These are phyloP conservation scores for Hansfordia pulvinata DNA, from an alignment of 2,329 filamentous ascomycete species.

Conservation along the genomic window DNA sequence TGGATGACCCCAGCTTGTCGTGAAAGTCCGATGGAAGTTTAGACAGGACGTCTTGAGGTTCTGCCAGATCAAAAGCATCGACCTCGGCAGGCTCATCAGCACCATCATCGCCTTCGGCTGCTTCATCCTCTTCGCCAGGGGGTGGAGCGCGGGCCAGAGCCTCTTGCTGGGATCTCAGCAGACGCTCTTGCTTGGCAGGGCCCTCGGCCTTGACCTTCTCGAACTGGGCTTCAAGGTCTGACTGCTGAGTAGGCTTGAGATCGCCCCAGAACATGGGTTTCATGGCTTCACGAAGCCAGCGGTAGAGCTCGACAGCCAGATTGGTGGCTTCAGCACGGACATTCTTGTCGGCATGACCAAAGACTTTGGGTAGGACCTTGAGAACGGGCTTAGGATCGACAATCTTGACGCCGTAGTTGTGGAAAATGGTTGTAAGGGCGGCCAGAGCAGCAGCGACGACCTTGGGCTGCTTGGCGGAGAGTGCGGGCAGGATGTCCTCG, in stretches of 20 bases:
- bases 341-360: constrained; percentile 96
- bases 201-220: constrained; percentile 85
- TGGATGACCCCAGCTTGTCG: constrained; percentile 75
- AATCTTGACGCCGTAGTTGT: constrained; percentile 89
- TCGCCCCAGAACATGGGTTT: constrained; percentile 97
- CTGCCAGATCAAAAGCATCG: constrained; percentile 69
- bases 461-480: constrained; percentile 86
- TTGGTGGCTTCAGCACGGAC: constrained; percentile 88
- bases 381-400: constrained; percentile 87
- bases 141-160: constrained; percentile 59
- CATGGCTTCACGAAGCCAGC: constrained; percentile 95
- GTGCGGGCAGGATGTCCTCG: constrained; percentile 73
- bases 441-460: constrained; percentile 49
- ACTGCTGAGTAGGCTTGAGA: constrained; percentile 87
- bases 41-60: constrained; percentile 73
- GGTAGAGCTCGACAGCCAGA: constrained; percentile 84
- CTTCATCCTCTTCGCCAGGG: constrained; percentile 41
- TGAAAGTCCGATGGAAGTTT: constrained; percentile 73
- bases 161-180: constrained; percentile 81
- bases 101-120: constrained; percentile 41
- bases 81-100: constrained; percentile 57
- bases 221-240: constrained; percentile 85
- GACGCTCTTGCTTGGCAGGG: constrained; percentile 75
- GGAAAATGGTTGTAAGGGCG: constrained; percentile 71
- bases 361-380: constrained; percentile 78